Conservation (phyloP, 768 basidiomycete species). For the Suillus fuscotomentosus region DNA sequence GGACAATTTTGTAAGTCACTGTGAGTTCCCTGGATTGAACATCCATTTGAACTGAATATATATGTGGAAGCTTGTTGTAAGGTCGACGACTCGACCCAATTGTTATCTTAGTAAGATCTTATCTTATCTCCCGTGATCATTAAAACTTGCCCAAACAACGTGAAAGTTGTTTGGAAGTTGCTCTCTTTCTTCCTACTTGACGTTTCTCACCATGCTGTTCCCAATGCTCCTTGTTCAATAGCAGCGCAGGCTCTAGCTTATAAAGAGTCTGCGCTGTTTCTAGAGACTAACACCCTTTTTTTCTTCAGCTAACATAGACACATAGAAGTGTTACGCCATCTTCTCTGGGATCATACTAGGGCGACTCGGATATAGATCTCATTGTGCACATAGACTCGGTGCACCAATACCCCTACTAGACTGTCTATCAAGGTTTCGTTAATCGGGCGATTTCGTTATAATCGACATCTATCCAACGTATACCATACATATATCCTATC, state of each 20-base stretch:
- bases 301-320: constrained; percentile 3
- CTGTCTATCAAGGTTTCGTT: background rate
- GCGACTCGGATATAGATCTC: constrained; percentile 1
- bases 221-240: constrained; percentile 54
- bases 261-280: constrained; percentile 21
- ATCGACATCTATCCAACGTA: constrained; percentile 1
- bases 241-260: constrained; percentile 42
- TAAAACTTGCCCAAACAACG: constrained; percentile 7
- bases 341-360: constrained; percentile 4
- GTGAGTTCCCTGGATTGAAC: constrained; percentile 10
- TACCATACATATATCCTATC: constrained; percentile 13
- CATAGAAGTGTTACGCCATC: constrained; percentile 4
- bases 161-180: too few species aligned
- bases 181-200: background rate
- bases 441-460: background rate
- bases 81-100: background rate
- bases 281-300: background rate
- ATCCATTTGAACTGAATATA: constrained; percentile 15
- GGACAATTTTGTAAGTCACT: constrained; percentile 21
- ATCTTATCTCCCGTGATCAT: constrained; percentile 17
- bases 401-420: constrained; percentile 8
- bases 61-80: background rate
- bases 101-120: constrained; percentile 6
- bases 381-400: constrained; percentile 14
- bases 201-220: constrained; percentile 12